phyloP scores from a whole-genome alignment of 139 green algal genomes.

The Zygnema circumcarinatum region DNA sequence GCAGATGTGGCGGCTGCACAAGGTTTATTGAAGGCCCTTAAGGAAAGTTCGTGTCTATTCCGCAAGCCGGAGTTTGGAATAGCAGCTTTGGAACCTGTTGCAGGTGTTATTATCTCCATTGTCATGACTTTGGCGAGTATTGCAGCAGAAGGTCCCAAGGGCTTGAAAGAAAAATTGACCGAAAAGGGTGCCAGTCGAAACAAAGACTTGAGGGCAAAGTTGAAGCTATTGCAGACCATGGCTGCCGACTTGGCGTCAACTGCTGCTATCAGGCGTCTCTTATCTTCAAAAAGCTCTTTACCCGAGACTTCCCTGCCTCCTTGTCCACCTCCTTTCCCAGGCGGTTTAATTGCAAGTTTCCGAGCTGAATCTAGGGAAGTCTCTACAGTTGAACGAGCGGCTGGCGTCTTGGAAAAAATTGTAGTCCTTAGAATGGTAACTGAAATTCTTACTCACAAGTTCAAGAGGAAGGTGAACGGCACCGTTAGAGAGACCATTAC shows the following conservation, averaged over 20 bases:
- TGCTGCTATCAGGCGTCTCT: not conserved
- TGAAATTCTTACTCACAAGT: not conserved
- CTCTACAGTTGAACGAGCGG: not conserved
- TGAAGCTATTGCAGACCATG: not conserved
- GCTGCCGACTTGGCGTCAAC: not conserved
- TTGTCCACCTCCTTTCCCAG: not conserved
- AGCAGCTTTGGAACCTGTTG: not conserved
- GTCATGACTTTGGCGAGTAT: not conserved
- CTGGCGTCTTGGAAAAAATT: not conserved
- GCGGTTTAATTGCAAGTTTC: not conserved
- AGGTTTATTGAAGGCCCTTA: not conserved
- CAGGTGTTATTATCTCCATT: not conserved
- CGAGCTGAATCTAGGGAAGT: not conserved
- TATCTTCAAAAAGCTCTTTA: not conserved
- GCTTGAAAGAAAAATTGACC: no score
- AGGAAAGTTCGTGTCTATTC: not conserved
- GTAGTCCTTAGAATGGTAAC: not conserved
- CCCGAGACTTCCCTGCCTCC: not conserved
- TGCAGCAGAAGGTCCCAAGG: no score
- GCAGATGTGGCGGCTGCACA: not conserved
- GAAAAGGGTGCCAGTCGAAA: no score
- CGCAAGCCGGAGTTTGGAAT: not conserved
- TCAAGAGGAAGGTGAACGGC: not conserved
- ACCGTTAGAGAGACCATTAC: not conserved
- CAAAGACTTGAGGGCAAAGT: not conserved